Conservation (phyloP, 2,329 filamentous ascomycete genomes). For the Xylaria sp. region DNA sequence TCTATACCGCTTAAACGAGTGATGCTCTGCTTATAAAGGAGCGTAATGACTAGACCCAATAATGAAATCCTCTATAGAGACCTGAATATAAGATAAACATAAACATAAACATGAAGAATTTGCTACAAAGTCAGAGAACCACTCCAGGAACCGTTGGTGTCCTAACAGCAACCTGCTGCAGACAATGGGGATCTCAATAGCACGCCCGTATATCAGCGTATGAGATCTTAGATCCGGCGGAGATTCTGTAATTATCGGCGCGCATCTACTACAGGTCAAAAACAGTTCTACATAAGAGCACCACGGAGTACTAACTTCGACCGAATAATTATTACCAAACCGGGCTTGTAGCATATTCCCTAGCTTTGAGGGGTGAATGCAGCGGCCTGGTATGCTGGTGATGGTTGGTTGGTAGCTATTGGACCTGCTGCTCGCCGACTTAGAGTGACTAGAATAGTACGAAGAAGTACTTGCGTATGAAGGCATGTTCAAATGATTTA, state of each 20-base stretch:
- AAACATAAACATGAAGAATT: background rate
- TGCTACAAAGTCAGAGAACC: background rate
- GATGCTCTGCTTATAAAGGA: background rate
- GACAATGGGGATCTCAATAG: constrained; percentile 10
- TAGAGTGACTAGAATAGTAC: background rate
- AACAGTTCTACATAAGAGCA: background rate
- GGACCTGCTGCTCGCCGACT: background rate
- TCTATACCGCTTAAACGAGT: background rate
- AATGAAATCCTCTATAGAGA: background rate
- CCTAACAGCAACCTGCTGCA: background rate
- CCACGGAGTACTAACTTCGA: constrained; percentile 26
- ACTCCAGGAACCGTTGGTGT: background rate
- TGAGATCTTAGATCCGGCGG: constrained; percentile 14
- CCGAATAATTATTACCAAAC: constrained; percentile 27
- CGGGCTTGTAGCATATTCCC: constrained; percentile 17
- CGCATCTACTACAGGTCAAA: constrained; percentile 24
- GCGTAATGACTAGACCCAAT: background rate
- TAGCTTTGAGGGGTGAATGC: constrained; percentile 28
- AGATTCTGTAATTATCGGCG: constrained; percentile 23
- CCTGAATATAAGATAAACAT: background rate
- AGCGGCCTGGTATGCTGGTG: constrained; percentile 26
- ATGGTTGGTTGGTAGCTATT: background rate
- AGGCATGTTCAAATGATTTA: background rate
- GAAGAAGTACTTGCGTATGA: background rate
- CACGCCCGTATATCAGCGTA: constrained; percentile 21